Evolutionary conservation across 2,329 filamentous ascomycete species (phyloP).

Genomic region (Sclerotinia borealis): DNA sequence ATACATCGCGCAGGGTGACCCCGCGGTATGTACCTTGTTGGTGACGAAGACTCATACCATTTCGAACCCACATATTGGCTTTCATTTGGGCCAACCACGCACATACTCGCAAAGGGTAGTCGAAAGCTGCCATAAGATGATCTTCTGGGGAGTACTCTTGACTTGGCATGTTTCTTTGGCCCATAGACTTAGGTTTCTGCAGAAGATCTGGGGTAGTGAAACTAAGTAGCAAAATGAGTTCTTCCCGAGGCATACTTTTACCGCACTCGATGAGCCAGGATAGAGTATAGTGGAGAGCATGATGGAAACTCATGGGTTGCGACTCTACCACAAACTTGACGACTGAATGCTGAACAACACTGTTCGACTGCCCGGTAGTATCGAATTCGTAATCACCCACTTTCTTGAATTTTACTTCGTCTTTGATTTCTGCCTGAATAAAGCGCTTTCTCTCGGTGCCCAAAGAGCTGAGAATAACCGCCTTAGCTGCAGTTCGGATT

Average conservation of each 20-base stretch:
- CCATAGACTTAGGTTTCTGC: slow-evolving; percentile 57
- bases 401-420: slow-evolving; percentile 75
- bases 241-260: slow-evolving; percentile 62
- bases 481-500: slow-evolving; percentile 69
- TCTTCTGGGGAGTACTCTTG: slow-evolving; percentile 63
- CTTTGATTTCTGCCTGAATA: slow-evolving; percentile 79
- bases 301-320: slow-evolving; percentile 93
- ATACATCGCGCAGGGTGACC: slow-evolving; percentile 82
- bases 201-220: slow-evolving; percentile 68
- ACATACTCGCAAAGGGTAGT: slow-evolving; percentile 87
- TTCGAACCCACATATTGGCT: slow-evolving; percentile 96
- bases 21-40: slow-evolving; percentile 92
- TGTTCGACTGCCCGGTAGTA: slow-evolving; percentile 28
- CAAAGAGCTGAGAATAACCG: slow-evolving; percentile 81
- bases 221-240: slow-evolving; percentile 62
- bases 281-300: slow-evolving; percentile 89
- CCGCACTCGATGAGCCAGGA: slow-evolving; percentile 94
- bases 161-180: slow-evolving; percentile 47
- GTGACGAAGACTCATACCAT: slow-evolving; percentile 90
- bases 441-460: slow-evolving; percentile 86
- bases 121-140: slow-evolving; percentile 79
- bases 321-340: slow-evolving; percentile 85
- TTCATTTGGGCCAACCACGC: slow-evolving; percentile 98
- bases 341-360: slow-evolving; percentile 49
- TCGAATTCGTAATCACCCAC: slow-evolving; percentile 78